Evolutionary conservation across 2,329 filamentous ascomycete genomes (phyloP), one percentile per base, ranked within the genome.

Genomic region (Kalmusia sp.): DNA sequence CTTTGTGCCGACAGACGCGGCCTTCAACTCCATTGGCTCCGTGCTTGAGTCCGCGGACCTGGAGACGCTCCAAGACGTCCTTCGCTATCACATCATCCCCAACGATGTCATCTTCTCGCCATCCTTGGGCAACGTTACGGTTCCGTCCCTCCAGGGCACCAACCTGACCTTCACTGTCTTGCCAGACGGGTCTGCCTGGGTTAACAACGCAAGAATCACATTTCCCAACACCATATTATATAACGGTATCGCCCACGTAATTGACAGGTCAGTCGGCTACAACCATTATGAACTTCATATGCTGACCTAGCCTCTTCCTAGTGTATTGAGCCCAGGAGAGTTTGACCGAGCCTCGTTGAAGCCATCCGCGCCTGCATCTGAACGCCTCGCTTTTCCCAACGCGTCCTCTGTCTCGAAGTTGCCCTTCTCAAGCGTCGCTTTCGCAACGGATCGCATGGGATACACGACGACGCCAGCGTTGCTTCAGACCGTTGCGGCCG

Each of bases 1-100:
- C 48, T 95, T 96, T 62, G 88, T 90, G 1, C 92, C 92, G 0
- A 86, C 84, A 1, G 84, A 96, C 71, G 77, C 80, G 40, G 92
- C 91, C 0, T 93, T 96, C 65, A 83, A 87, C 37, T 81, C 81
- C 69, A 79, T 85, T 25, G 65, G 64, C 44, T 67, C 65, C 3
- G 58, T 65, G 14, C 52, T 68, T 2, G 52, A 51, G 17, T 47
- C 55, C 2, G 63, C 57, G 5, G 58, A 67, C 28, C n/a, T 59
- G 9, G 39, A 47, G 4, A 67, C 63, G 3, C 51, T 68, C 2
- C 60, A 59, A 47, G 52, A 61, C 2, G 65, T 67, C 11, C 64
- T 68, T n/a, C 48, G 53, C 8, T 64, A 66, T 59, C 65, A 68
- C 48, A 57, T 67, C 27, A 65, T 68, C 15, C 64, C 65, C 27